Evolutionary conservation across 345 rosid genomes (phyloP).

Genomic region (Salix udensis): DNA sequence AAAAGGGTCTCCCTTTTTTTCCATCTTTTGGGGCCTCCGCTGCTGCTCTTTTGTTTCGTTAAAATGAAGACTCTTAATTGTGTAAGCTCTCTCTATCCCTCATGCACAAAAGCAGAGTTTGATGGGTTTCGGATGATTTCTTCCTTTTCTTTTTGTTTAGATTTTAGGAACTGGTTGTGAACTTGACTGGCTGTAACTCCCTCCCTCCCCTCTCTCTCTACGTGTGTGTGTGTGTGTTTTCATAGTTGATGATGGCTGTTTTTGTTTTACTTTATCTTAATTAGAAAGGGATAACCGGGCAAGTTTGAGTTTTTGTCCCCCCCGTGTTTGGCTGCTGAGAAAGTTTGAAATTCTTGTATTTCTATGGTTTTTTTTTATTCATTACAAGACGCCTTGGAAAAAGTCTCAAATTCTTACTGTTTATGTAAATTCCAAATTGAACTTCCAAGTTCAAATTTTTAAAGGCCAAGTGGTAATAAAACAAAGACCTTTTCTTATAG

Average conservation of each 20-base stretch:
- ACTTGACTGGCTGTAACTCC: slow-evolving; percentile 1
- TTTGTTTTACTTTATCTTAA: not conserved
- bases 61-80: slow-evolving; percentile 34
- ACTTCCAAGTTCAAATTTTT: not conserved
- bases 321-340: not conserved
- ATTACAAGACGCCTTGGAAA: not conserved
- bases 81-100: slow-evolving; percentile 27
- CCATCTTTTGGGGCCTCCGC: not conserved
- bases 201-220: not conserved
- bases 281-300: not conserved
- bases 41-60: not conserved
- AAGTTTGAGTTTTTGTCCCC: not conserved
- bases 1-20: slow-evolving; percentile 1
- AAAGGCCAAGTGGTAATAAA: not conserved
- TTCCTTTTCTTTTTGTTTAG: not conserved
- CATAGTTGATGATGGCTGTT: not conserved
- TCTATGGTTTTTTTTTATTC: too few relatives aligned
- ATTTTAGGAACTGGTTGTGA: slow-evolving; percentile 3
- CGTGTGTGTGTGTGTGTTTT: not conserved
- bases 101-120: not conserved
- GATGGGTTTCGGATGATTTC: not conserved
- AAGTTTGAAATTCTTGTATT: not conserved
- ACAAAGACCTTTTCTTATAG: not conserved
- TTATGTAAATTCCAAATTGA: not conserved
- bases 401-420: too few relatives aligned